Percentiles rank a stretch among this genome's conserved stretches.
Conservation (phyloP, 1,284 basidiomycete species). For the Albatrellus sp. region DNA sequence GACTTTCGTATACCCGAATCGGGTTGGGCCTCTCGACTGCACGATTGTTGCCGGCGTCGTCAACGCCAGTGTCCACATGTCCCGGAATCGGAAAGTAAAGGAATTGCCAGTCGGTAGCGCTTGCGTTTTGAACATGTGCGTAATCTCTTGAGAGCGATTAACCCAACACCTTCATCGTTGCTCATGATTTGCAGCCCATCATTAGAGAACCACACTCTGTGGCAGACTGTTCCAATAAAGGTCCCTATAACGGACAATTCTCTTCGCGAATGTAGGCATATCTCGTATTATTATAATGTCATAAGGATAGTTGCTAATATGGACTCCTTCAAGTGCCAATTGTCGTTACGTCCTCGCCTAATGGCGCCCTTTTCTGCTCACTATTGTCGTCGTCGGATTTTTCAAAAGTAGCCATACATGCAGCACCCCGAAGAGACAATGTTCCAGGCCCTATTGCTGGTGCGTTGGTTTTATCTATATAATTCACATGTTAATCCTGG, state of each 20-base stretch:
- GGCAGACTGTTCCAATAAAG: constrained; percentile 34
- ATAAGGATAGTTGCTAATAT: neutral
- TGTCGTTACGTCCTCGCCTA: constrained; percentile 40
- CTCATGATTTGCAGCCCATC: constrained; percentile 29
- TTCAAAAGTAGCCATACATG: constrained; percentile 31
- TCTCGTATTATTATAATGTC: neutral
- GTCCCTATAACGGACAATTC: constrained; percentile 19
- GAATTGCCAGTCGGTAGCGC: constrained; percentile 38
- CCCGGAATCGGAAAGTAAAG: constrained; percentile 21
- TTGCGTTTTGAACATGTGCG: constrained; percentile 41
- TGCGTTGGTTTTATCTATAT: neutral
- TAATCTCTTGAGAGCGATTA: constrained; percentile 1
- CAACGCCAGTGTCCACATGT: constrained; percentile 27
- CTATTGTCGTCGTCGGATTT: constrained; percentile 28
- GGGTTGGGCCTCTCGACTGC: constrained; percentile 9
- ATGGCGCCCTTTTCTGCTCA: constrained; percentile 38
- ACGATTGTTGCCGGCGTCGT: constrained; percentile 30
- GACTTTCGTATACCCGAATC: constrained; percentile 16
- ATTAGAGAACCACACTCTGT: constrained; percentile 36
- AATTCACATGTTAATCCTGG: neutral
- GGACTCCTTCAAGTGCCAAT: constrained; percentile 30
- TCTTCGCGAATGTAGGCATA: neutral
- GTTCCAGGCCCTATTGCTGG: neutral
- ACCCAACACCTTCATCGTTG: neutral
- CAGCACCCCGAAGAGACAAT: constrained; percentile 22